These are phyloP conservation scores for Raffaelea albimanens DNA, from an alignment of 2,329 filamentous ascomycete species.

Conservation along the genomic window DNA sequence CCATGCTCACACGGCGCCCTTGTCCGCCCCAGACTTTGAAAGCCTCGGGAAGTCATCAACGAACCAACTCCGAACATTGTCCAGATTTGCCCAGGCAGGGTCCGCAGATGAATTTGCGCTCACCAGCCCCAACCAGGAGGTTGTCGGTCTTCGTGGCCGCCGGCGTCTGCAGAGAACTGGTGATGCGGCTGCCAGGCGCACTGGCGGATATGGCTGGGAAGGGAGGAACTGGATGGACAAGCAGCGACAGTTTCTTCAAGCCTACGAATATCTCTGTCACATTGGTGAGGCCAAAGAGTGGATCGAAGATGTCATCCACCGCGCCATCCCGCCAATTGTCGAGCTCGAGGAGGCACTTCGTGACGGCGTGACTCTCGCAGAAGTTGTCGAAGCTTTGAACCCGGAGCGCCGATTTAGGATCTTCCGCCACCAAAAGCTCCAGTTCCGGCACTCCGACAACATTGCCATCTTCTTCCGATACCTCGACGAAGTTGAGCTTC, in stretches of 20 bases:
- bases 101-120: slow-evolving; percentile 74
- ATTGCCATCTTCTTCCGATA: slow-evolving; percentile 95
- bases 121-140: slow-evolving; percentile 69
- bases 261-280: slow-evolving; percentile 97
- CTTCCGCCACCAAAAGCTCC: slow-evolving; percentile 74
- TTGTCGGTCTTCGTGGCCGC: slow-evolving; percentile 77
- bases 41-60: slow-evolving; percentile 82
- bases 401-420: slow-evolving; percentile 70
- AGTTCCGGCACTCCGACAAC: slow-evolving; percentile 95
- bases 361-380: slow-evolving; percentile 87
- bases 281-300: slow-evolving; percentile 98
- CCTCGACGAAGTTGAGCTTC: slow-evolving; percentile 81
- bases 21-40: slow-evolving; percentile 65
- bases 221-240: slow-evolving; percentile 98
- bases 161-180: slow-evolving; percentile 68
- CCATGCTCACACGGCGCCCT: slow-evolving; percentile 31
- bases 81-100: slow-evolving; percentile 67
- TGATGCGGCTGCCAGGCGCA: slow-evolving; percentile 34
- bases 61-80: slow-evolving; percentile 77
- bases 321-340: slow-evolving; percentile 81
- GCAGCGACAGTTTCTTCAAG: slow-evolving; percentile 89
- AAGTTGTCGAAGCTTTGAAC: slow-evolving; percentile 83
- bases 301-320: slow-evolving; percentile 86
- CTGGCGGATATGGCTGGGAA: slow-evolving; percentile 59
- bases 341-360: slow-evolving; percentile 86